Conservation (phyloP, 495 filamentous ascomycete species). For the Clavariopsis aquatica region DNA sequence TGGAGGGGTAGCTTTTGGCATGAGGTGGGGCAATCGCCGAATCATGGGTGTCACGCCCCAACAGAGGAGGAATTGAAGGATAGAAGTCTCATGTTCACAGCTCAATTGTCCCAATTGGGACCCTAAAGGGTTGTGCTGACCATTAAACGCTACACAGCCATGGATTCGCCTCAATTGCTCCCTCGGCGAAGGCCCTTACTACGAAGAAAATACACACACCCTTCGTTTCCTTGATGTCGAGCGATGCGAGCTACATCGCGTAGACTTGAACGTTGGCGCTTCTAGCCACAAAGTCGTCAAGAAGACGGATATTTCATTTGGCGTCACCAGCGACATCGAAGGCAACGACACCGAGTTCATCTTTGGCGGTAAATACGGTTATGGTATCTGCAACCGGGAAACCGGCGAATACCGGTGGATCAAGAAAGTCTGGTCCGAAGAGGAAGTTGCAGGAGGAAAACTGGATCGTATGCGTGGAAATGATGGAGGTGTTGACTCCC, state of each 20-base stretch:
- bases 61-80: no score
- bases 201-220: slow-evolving; percentile 65
- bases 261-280: slow-evolving; percentile 67
- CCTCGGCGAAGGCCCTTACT: slow-evolving; percentile 83
- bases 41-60: no score
- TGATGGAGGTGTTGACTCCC: slow-evolving; percentile 78
- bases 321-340: slow-evolving; percentile 81
- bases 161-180: slow-evolving; percentile 72
- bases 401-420: slow-evolving; percentile 65
- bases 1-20: slow-evolving; percentile 21
- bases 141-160: slow-evolving; percentile 52
- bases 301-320: slow-evolving; percentile 64
- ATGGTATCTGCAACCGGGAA: slow-evolving; percentile 70
- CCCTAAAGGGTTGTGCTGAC: neutral
- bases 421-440: slow-evolving; percentile 58
- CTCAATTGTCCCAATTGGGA: neutral
- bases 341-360: slow-evolving; percentile 67
- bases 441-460: slow-evolving; percentile 45
- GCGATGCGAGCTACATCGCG: slow-evolving; percentile 69
- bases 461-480: slow-evolving; percentile 61
- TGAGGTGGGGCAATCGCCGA: no score
- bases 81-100: neutral
- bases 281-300: slow-evolving; percentile 62
- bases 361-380: slow-evolving; percentile 78
- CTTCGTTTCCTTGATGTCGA: slow-evolving; percentile 92